Conservation (phyloP, 1,284 basidiomycete species). For the Naganishia albida region DNA sequence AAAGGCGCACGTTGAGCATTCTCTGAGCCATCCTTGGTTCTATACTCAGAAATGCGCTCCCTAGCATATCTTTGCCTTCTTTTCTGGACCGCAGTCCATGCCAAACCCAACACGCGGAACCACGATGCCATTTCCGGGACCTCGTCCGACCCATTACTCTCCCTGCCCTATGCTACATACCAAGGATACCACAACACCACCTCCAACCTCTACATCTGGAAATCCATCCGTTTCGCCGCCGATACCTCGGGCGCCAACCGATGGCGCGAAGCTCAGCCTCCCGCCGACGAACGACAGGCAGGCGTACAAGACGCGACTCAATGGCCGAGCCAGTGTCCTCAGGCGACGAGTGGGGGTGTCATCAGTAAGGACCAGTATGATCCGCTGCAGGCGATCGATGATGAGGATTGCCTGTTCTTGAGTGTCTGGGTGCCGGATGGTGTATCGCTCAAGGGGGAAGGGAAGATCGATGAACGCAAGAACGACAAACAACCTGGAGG, state of each 20-base stretch:
- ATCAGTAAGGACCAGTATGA: conserved; percentile 27
- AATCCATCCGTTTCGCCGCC: conserved; percentile 33
- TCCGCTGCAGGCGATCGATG: conserved; percentile 31
- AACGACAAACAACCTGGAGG: conserved; percentile 25
- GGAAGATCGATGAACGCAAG: background rate
- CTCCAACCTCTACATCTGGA: conserved; percentile 31
- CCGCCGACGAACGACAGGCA: background rate
- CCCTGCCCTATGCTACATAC: conserved; percentile 33
- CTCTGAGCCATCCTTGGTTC: no score
- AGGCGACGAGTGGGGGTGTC: conserved; percentile 31
- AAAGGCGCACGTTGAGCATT: no score
- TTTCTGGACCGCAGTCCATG: background rate
- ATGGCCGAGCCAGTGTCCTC: conserved; percentile 33
- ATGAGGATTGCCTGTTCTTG: conserved; percentile 54
- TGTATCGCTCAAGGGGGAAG: background rate
- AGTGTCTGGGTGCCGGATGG: conserved; percentile 45
- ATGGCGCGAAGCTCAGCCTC: conserved; percentile 35
- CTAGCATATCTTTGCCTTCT: background rate
- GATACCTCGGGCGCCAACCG: conserved; percentile 29
- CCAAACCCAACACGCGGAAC: background rate
- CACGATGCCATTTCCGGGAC: background rate
- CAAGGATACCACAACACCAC: conserved; percentile 34
- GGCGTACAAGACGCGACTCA: conserved; percentile 30
- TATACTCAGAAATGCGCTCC: background rate
- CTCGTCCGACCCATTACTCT: conserved; percentile 19